Conservation (phyloP, 2,329 filamentous ascomycete species). For the Botrytis elliptica region DNA sequence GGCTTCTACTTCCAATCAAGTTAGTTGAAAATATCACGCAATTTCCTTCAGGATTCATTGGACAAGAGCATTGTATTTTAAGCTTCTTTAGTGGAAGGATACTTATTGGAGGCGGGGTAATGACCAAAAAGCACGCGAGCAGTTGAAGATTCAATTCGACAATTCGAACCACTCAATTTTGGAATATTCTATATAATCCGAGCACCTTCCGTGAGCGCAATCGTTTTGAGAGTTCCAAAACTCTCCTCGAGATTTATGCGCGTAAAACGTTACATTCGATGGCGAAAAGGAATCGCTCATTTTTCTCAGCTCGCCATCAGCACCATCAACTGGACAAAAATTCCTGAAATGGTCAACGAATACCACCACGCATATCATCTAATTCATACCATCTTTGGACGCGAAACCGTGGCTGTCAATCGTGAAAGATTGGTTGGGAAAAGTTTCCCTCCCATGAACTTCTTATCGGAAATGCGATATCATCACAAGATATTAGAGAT, state of each 20-base stretch:
- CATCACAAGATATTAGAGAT: conserved; percentile 4
- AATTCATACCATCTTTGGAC: neutral
- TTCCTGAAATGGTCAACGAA: conserved; percentile 7
- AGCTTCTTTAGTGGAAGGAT: conserved; percentile 5
- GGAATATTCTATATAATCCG: conserved; percentile 3
- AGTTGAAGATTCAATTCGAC: neutral
- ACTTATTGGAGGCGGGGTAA: neutral
- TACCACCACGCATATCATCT: neutral
- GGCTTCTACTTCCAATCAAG: neutral
- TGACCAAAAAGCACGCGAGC: neutral
- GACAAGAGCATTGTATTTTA: neutral
- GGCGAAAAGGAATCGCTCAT: neutral
- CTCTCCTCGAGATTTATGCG: neutral
- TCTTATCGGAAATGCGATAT: neutral
- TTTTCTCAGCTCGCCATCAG: neutral
- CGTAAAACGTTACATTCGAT: neutral
- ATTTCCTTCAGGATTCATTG: conserved; percentile 2
- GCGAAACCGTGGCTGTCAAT: neutral
- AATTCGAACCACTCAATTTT: neutral
- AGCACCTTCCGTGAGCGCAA: neutral
- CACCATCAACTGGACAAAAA: neutral
- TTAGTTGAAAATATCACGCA: conserved; percentile 1
- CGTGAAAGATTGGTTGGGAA: neutral
- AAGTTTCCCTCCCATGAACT: conserved; percentile 4
- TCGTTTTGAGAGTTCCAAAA: neutral